Percentiles rank a stretch among this genome's conserved stretches.
Evolutionary conservation across 1,284 basidiomycete genomes (phyloP).

Genomic region (Hemileia vastatrix): DNA sequence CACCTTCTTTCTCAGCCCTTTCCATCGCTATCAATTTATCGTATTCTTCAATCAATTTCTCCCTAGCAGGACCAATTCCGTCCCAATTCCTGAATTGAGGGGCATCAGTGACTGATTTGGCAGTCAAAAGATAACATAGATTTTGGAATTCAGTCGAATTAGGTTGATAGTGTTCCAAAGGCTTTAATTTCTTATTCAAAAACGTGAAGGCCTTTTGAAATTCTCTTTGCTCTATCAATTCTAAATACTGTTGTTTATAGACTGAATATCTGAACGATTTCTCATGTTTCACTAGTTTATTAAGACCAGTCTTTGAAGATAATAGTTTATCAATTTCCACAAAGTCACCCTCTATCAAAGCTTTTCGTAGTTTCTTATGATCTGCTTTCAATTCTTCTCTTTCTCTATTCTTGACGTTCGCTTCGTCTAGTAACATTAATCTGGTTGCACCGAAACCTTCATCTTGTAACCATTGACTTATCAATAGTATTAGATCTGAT

Average conservation of each 20-base stretch:
- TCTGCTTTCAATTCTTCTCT: constrained; percentile 39
- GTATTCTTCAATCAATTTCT: constrained; percentile 45
- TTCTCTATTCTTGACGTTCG: constrained; percentile 38
- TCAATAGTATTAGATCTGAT: constrained; percentile 40
- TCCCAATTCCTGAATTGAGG: constrained; percentile 49
- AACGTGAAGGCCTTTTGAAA: constrained; percentile 49
- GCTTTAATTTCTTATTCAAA: constrained; percentile 49
- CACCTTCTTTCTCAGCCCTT: constrained; percentile 10
- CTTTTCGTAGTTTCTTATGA: constrained; percentile 46
- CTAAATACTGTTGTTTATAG: constrained; percentile 47
- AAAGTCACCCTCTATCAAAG: constrained; percentile 49
- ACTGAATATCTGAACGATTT: constrained; percentile 48
- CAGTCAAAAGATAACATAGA: constrained; percentile 49
- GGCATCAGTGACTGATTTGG: constrained; percentile 48
- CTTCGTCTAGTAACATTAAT: constrained; percentile 46
- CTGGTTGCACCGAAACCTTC: constrained; percentile 44
- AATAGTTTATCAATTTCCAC: constrained; percentile 46
- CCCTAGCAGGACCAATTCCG: constrained; percentile 46
- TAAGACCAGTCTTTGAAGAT: constrained; percentile 42
- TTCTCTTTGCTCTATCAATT: constrained; percentile 49
- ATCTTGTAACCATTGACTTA: constrained; percentile 47
- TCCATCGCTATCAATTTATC: constrained; percentile 21
- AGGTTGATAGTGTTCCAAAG: constrained; percentile 50
- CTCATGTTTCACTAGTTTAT: constrained; percentile 47
- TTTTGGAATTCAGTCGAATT: constrained; percentile 49